These are phyloP conservation scores for Colletotrichum lindemuthianum DNA, from an alignment of 2,329 filamentous ascomycete genomes.

Conservation along the genomic window DNA sequence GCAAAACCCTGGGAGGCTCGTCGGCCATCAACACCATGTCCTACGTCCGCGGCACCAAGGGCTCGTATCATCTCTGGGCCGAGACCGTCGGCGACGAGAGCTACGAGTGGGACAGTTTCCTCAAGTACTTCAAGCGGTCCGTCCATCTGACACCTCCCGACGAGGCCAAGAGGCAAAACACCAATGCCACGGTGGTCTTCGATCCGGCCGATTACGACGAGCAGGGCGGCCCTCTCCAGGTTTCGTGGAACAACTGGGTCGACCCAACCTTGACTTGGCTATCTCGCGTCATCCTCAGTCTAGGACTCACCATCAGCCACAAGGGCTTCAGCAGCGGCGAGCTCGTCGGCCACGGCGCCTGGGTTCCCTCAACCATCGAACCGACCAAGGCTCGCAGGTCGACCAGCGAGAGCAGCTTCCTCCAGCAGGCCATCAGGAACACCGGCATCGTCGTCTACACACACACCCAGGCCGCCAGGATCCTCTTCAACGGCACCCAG, in stretches of 20 bases:
- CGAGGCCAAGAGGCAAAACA: constrained; percentile 28
- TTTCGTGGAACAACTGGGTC: constrained; percentile 42
- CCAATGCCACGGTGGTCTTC: constrained; percentile 41
- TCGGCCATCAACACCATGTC: constrained; percentile 44
- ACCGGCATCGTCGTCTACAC: constrained; percentile 52
- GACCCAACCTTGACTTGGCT: constrained; percentile 40
- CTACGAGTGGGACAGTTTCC: constrained; percentile 43
- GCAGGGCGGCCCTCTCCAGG: constrained; percentile 40
- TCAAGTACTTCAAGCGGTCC: constrained; percentile 47
- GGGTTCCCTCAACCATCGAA: constrained; percentile 42
- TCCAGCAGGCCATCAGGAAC: constrained; percentile 40
- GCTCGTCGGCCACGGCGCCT: constrained; percentile 48
- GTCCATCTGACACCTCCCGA: constrained; percentile 45
- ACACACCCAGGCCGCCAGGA: constrained; percentile 53
- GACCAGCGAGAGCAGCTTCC: constrained; percentile 50
- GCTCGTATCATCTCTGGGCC: constrained; percentile 44
- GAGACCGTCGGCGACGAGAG: constrained; percentile 43
- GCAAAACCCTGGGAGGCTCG: constrained; percentile 47
- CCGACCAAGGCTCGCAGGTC: constrained; percentile 41
- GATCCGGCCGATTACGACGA: constrained; percentile 41
- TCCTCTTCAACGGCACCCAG: constrained; percentile 55
- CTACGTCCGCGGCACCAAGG: constrained; percentile 41
- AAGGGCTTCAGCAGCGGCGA: constrained; percentile 53
- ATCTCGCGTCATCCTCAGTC: constrained; percentile 46
- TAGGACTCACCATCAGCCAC: constrained; percentile 48